phyloP scores from a whole-genome alignment of 805 yeast species.

The Saitoella complicata region DNA sequence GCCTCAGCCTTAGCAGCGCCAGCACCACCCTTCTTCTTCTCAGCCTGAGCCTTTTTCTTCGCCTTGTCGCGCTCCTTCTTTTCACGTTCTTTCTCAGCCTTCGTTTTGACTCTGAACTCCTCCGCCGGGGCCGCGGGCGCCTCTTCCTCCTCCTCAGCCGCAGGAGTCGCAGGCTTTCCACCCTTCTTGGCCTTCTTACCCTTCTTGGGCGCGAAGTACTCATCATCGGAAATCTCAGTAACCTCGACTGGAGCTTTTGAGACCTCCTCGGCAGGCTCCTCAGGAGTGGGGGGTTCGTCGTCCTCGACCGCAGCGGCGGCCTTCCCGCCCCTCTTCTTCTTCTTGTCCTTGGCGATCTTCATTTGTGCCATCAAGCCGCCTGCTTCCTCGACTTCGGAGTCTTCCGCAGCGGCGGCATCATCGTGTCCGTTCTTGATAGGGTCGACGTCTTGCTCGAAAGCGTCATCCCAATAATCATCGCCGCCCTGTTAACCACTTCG shows the following conservation, averaged over 20 bases:
- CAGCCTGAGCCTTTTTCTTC: constrained; percentile 73
- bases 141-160: constrained; percentile 15
- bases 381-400: neutral
- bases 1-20: constrained; percentile 32
- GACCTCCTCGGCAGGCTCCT: neutral
- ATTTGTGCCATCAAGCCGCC: neutral
- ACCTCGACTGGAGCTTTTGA: neutral
- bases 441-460: neutral
- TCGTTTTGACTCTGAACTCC: constrained; percentile 29
- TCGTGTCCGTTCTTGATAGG: neutral
- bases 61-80: constrained; percentile 54
- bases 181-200: neutral
- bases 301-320: neutral
- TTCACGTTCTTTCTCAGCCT: constrained; percentile 92
- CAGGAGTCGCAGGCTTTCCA: constrained; percentile 3
- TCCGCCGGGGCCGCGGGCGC: constrained; percentile 17
- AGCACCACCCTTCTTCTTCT: constrained; percentile 37
- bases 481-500: too few species aligned
- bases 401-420: neutral
- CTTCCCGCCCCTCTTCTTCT: neutral
- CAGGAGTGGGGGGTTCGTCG: neutral
- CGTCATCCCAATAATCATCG: constrained; percentile 3
- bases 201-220: neutral
- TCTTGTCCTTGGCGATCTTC: neutral
- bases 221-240: neutral